Conservation (phyloP, 2,329 filamentous ascomycete species). For the Basipetospora chlamydospora region DNA sequence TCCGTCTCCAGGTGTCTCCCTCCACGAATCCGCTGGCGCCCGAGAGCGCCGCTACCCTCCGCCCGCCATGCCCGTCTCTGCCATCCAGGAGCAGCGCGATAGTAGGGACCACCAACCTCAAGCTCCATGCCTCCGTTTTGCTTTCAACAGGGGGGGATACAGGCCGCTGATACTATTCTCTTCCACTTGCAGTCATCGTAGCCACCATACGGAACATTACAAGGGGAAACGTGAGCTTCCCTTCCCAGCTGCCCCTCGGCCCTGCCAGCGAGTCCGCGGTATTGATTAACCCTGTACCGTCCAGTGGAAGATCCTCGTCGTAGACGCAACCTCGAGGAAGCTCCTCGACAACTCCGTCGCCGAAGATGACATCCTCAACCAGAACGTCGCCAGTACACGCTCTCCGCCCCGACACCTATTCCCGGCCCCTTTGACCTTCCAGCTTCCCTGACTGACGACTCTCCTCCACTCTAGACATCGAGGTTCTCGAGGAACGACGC, state of each 20-base stretch:
- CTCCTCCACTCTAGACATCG: constrained; percentile 55
- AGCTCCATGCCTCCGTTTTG: neutral
- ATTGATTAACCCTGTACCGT: too few relatives aligned
- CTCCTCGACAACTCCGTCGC: constrained; percentile 83
- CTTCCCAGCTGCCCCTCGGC: too few relatives aligned
- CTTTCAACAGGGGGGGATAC: too few relatives aligned
- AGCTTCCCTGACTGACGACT: too few relatives aligned
- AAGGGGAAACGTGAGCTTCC: constrained; percentile 55
- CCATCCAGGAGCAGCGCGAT: constrained; percentile 66
- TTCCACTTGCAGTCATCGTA: constrained; percentile 46
- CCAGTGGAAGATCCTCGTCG: constrained; percentile 92
- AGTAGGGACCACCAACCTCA: constrained; percentile 16
- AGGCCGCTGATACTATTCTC: too few relatives aligned
- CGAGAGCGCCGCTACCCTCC: neutral
- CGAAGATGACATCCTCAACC: constrained; percentile 92
- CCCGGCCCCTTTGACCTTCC: too few relatives aligned
- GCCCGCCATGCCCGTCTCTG: constrained; percentile 63
- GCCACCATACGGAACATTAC: constrained; percentile 64
- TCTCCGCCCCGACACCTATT: neutral
- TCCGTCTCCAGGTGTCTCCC: too few relatives aligned
- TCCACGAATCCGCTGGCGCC: neutral
- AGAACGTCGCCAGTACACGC: constrained; percentile 86
- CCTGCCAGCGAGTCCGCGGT: too few relatives aligned
- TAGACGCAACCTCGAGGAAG: constrained; percentile 72
- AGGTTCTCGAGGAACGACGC: constrained; percentile 78